Evolutionary conservation across 306 rosid genomes (phyloP), one percentile per base, ranked within the genome.

Genomic region (Cyclanthera cordifolia): DNA sequence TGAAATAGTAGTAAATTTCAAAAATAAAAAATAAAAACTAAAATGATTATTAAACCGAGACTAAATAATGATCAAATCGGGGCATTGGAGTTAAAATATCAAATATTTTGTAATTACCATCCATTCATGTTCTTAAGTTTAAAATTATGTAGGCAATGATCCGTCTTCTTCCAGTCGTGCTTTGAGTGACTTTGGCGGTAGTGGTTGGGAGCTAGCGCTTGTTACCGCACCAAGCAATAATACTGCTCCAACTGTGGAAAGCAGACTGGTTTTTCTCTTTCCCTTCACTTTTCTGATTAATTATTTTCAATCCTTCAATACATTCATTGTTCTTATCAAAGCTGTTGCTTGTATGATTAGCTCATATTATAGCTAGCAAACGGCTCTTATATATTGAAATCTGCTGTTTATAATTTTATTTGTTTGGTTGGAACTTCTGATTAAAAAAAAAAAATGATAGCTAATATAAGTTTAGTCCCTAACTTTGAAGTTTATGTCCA

Each of bases 161-260:
- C 69, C 83, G 21, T 72, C 71, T 64, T 72, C 74, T 1, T 67
- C 67, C 55, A 75, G 56, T 66, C 76, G 48, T 69, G 70, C 71
- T 54, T 83, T 80, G 75, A 73, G 74, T 39, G 52, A 87, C 20
- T 59, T 86, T 2, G 75, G 73, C 16, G 95, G 99, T 79, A 71
- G 90, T 21, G 95, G 95, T 73, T 93, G 99, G 99, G 99, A 93
- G 79, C 85, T 93, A 65, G 86, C 95, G 13, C 77, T 90, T 47
- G 91, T 90, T 51, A 90, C 90, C 58, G 67, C 95, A 60, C 88
- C 90, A 60, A 85, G 90, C 81, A 90, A 80, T 81, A 72, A 82
- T 78, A 64, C 81, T 5, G 69, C 74, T 76, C 88, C 76, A 16
- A 66, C 17, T 0, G 67, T 73, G 0, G 76, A 82, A 37, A 73